A percentile compares a stretch with the other conserved stretches of the same genome.
Evolutionary conservation across 139 green algal species (phyloP).

Genomic region (Gonium pectorale): DNA sequence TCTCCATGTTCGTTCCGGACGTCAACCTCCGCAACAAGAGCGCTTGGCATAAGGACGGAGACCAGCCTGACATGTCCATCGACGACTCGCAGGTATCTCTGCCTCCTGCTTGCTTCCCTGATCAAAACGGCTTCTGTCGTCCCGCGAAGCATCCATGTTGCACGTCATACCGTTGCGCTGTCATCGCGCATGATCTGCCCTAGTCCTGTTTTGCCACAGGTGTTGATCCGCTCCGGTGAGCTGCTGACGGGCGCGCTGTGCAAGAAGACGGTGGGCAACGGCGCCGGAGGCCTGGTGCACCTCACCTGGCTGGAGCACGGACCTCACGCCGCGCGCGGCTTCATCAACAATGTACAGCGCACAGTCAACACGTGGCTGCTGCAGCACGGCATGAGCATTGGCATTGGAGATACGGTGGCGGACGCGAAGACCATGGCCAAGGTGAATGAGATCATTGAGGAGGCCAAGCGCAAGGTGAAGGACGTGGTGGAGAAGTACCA

Average conservation of each 20-base stretch:
- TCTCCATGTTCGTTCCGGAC: conserved; percentile 89
- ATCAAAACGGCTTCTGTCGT: too few species aligned
- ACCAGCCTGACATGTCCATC: conserved; percentile 85
- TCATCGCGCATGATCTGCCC: too few species aligned
- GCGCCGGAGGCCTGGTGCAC: conserved; percentile 91
- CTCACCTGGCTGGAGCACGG: conserved; percentile 96
- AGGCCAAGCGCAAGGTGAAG: conserved; percentile 89
- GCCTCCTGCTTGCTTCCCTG: too few species aligned
- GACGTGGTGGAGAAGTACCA: conserved; percentile 89
- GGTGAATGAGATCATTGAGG: conserved; percentile 95
- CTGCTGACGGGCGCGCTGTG: conserved; percentile 91
- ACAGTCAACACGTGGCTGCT: conserved; percentile 98
- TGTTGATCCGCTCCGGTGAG: conserved; percentile 90
- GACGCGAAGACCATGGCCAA: conserved; percentile 91
- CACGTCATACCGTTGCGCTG: too few species aligned
- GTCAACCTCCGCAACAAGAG: conserved; percentile 87
- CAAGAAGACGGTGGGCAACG: conserved; percentile 95
- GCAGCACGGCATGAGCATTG: conserved; percentile 93
- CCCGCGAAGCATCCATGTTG: too few species aligned
- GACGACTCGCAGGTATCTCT: conserved; percentile 84
- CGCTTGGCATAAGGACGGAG: conserved; percentile 90
- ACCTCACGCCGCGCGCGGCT: conserved; percentile 81
- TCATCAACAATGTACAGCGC: conserved; percentile 87
- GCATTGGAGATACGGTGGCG: conserved; percentile 97
- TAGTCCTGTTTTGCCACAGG: too few species aligned